Evolutionary conservation across 139 green algal species (phyloP).

Genomic region (Coccomyxa sp.): DNA sequence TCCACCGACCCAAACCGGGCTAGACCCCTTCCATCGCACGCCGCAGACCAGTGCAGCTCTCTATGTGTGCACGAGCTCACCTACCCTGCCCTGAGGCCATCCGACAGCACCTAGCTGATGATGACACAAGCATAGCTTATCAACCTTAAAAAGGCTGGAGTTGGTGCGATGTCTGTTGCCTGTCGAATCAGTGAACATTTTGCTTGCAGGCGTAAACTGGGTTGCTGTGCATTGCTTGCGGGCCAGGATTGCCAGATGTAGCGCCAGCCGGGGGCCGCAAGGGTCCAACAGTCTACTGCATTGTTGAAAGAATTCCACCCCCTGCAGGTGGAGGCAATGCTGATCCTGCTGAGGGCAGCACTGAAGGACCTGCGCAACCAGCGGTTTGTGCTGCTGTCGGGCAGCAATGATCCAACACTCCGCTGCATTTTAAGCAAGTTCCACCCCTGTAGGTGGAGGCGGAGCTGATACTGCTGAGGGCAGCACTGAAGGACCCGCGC

Average conservation of each 20-base stretch:
- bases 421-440: not conserved
- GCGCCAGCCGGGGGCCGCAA: not conserved
- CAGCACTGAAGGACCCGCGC: slow-evolving; percentile 19
- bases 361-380: slow-evolving; percentile 1
- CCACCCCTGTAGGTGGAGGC: slow-evolving; percentile 11
- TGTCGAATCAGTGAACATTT: too few relatives aligned
- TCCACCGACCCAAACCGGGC: too few relatives aligned
- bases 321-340: slow-evolving; percentile 8
- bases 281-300: not conserved
- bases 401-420: not conserved
- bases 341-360: slow-evolving; percentile 11
- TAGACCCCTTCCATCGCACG: not conserved
- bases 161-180: too few relatives aligned
- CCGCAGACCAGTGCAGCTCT: not conserved
- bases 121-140: too few relatives aligned
- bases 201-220: too few relatives aligned
- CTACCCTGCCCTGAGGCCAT: too few relatives aligned
- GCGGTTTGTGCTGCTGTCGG: not conserved
- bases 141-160: too few relatives aligned
- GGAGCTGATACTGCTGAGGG: slow-evolving; percentile 14
- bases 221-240: too few relatives aligned
- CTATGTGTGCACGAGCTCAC: too few relatives aligned
- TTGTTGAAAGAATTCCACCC: not conserved
- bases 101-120: too few relatives aligned
- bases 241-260: not conserved